Conservation (phyloP, 495 filamentous ascomycete species). For the Tuber magnatum region DNA sequence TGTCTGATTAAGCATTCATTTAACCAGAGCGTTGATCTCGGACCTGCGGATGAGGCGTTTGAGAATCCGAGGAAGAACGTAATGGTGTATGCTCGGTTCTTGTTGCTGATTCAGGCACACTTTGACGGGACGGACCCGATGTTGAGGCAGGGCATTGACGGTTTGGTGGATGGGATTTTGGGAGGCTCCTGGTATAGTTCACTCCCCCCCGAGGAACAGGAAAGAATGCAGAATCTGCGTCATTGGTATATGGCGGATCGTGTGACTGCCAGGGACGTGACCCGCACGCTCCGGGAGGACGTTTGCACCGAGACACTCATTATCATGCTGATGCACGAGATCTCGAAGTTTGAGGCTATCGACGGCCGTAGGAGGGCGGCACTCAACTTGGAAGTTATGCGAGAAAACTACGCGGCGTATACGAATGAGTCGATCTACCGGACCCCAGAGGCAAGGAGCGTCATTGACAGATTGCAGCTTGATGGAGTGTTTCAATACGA, state of each 20-base stretch:
- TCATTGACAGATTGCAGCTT: conserved; percentile 7
- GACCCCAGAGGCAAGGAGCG: background rate
- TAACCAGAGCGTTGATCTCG: background rate
- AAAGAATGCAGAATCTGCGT: background rate
- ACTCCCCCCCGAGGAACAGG: background rate
- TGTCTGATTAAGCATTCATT: background rate
- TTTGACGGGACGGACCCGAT: background rate
- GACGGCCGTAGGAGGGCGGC: conserved; percentile 23
- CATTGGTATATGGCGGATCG: background rate
- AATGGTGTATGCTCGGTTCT: background rate
- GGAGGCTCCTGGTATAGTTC: background rate
- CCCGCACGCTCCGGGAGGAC: conserved; percentile 12
- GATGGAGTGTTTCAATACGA: conserved; percentile 16
- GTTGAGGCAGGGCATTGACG: background rate
- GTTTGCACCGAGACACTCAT: conserved; percentile 27
- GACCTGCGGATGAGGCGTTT: background rate
- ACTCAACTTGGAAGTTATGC: conserved; percentile 20
- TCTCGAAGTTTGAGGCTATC: conserved; percentile 24
- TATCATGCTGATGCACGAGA: conserved; percentile 30
- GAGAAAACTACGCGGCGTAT: conserved; percentile 10
- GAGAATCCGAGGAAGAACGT: background rate
- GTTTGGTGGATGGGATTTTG: background rate
- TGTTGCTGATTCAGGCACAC: background rate
- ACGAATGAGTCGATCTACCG: conserved; percentile 9
- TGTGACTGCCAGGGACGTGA: background rate